Conservation (phyloP, 257 asterid species). For the Avicennia marina region DNA sequence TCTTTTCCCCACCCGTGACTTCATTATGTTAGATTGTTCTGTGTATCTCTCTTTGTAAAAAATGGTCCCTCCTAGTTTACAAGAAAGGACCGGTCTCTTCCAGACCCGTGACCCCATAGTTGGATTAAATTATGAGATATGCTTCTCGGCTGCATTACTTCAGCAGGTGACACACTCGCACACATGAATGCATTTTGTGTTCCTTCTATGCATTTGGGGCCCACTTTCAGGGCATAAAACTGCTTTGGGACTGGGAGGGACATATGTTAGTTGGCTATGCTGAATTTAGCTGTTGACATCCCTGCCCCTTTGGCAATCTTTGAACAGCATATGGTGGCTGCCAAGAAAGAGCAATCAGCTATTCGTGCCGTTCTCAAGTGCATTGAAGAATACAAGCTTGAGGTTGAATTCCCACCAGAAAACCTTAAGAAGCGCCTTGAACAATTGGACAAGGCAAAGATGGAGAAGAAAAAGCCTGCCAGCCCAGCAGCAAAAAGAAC, state of each 20-base stretch:
- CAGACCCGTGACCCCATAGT: neutral
- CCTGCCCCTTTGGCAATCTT: neutral
- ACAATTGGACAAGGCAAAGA: conserved; percentile 73
- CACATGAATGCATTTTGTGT: neutral
- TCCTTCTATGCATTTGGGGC: neutral
- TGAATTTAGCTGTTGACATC: neutral
- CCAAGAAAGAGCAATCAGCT: conserved; percentile 97
- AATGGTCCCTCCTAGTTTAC: neutral
- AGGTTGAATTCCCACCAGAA: conserved; percentile 77
- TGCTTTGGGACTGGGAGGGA: too few species aligned
- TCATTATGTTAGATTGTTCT: neutral
- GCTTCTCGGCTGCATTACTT: neutral
- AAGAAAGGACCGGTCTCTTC: neutral
- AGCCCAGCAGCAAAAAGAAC: conserved; percentile 93
- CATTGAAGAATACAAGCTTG: conserved; percentile 96
- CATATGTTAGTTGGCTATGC: too few species aligned
- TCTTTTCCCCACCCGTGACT: neutral
- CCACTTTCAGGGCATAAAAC: too few species aligned
- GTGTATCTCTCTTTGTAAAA: neutral
- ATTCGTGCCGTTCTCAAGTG: conserved; percentile 90
- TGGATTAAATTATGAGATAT: neutral
- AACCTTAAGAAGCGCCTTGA: conserved; percentile 86
- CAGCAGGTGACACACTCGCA: neutral
- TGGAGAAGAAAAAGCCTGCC: conserved; percentile 78
- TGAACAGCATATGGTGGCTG: conserved; percentile 87